Base-by-base conservation (phyloP, 2,329 filamentous ascomycete species). In the Hypomyces rosellus region DNA sequence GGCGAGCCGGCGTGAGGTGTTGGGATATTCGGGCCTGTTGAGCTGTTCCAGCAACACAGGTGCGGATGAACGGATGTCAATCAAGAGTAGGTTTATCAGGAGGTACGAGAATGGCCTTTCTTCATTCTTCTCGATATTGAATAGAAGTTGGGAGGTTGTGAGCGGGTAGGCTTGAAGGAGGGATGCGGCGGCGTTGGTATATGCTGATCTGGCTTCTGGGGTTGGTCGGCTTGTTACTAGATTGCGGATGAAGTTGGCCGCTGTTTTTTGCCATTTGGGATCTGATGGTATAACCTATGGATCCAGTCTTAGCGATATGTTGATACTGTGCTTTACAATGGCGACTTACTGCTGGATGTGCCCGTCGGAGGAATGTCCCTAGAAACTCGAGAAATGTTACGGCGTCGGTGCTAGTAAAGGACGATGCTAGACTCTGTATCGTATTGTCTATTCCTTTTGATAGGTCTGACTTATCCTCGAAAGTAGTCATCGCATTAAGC, bases 11-110 rank as follows among this genome's bases (percentile, higher is more conserved):
- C 69, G 68, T 1, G 82, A 76, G 7, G 67, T 73, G 14, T 64
- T 59, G 2, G 67, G 62, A 58, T 87, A 86, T 2, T 70, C 67
- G 1, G 74, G 68, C 20, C 69, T 74, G 59, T 83, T 82, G 50
- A 85, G 74, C 48, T 78, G 72, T 39, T 74, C 71, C 2, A 86
- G 70, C 1, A 88, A 70, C 3, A 75, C 70, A 1, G 85, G 84
- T 20, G 82, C 72, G 1, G 81, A 81, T 12, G 83, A 77, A 38
- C 81, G 77, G 22, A 87, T 71, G 60, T 88, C 84, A 51, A 86
- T 80, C 34, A 86, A 74, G 6, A 86, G 61, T n/a, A 86, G 74
- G 56, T 78, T 84, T 49, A 86, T 65, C 50, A 87, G 74, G 4
- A 86, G 69, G 58, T 82, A 85, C 1, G 80, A 76, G 54, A 81